Evolutionary conservation across 306 rosid genomes (phyloP).

Genomic region (Cucurbita ficifolia): DNA sequence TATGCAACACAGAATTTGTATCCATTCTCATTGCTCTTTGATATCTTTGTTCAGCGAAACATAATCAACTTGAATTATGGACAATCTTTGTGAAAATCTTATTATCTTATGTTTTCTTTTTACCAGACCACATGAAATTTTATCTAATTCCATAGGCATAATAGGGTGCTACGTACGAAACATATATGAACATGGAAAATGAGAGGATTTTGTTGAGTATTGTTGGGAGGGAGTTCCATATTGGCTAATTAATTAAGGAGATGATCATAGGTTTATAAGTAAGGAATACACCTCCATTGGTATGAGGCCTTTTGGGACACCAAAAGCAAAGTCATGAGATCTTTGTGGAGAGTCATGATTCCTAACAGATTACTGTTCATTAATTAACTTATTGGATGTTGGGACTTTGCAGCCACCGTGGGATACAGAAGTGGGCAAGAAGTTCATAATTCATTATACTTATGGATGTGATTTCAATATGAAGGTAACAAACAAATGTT

Average conservation of each 20-base stretch:
- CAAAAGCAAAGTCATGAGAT: too few species aligned
- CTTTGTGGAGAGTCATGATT: too few species aligned
- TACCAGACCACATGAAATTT: not conserved
- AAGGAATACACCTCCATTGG: too few species aligned
- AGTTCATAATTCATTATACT: conserved; percentile 82
- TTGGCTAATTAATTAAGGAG: too few species aligned
- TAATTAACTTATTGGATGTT: conserved; percentile 10
- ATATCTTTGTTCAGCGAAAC: not conserved
- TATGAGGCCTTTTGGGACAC: too few species aligned
- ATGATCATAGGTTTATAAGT: too few species aligned
- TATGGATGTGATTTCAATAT: conserved; percentile 81
- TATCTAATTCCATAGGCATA: not conserved
- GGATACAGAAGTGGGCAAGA: conserved; percentile 58
- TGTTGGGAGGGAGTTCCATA: too few species aligned
- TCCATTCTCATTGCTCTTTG: not conserved
- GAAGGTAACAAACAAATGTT: conserved; percentile 41
- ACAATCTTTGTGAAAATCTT: not conserved
- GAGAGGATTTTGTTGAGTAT: not conserved
- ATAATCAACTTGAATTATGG: not conserved
- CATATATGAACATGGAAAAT: not conserved
- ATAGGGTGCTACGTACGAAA: not conserved
- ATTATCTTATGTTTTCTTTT: not conserved
- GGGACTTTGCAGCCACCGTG: conserved; percentile 72
- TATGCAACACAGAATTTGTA: too few species aligned
- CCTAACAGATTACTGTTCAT: too few species aligned